Evolutionary conservation across 148 eudicot genomes (phyloP), one percentile per base, ranked within the genome.

Genomic region (Drosera capensis): DNA sequence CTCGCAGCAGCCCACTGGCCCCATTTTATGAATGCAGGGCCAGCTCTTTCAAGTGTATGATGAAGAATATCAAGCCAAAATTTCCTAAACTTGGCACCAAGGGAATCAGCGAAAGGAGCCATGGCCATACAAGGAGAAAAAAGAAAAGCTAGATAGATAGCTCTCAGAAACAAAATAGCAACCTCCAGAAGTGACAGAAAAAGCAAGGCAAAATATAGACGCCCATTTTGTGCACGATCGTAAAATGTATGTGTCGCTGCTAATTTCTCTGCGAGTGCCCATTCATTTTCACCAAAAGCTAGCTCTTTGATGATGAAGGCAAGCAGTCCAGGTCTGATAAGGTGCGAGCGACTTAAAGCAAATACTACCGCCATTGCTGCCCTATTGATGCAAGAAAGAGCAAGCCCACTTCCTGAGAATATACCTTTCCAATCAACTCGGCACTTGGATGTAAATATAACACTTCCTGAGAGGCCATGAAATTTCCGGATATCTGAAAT

Each of bases 1-100:
- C 80, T 70, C 45, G 75, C 58, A 15, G 80, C 75, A 20, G 80
- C 75, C 80, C 80, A 74, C 40, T 74, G 80, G 40, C 80, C 80
- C 80, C 80, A 74, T 55, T 74, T 74, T 20, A 74, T 74, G 48
- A 74, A 74, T 37, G 80, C 80, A 1, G 80, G 77, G 7, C 80
- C 80, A 8, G 73, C 80, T 43, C 54, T 74, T 51, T 70, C 80
- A 43, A 74, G 35, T 18, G 80, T 71, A 14, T 23, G 30, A 51
- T 70, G 76, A 22, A 74, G 51, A 51, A 48, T 19, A 23, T 24
- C 76, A 17, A 71, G 62, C 80, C 80, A 74, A 39, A 36, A 39
- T 50, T 55, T 71, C 16, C 80, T 63, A 37, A 62, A 74, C 63
- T 64, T 68, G 23, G 41, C 26, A 45, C 80, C 77, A 57, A 74